A percentile compares a stretch with the other conserved stretches of the same genome.
Conservation (phyloP, 2,329 filamentous ascomycete species). For the Cytospora piceae region DNA sequence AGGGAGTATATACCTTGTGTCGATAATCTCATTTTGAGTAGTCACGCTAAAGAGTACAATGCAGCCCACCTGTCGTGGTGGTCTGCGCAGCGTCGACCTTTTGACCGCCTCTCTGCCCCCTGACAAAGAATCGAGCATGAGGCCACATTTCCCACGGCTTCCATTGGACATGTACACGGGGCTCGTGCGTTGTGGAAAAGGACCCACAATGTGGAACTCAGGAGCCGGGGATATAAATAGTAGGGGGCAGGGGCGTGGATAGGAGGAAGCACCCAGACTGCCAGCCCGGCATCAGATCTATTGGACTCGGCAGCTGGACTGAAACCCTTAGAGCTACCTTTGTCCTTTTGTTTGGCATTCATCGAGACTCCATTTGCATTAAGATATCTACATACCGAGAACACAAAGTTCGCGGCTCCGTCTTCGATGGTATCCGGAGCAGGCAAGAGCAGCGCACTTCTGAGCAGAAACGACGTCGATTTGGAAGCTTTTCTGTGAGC, state of each 20-base stretch:
- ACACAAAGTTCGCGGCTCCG: not conserved
- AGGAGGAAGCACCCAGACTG: not conserved
- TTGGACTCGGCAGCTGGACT: not conserved
- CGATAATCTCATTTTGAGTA: constrained; percentile 30
- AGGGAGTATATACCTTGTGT: constrained; percentile 26
- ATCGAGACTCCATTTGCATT: not conserved
- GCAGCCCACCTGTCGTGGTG: constrained; percentile 26
- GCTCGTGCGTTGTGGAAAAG: constrained; percentile 19
- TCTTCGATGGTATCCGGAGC: not conserved
- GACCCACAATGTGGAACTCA: constrained; percentile 21
- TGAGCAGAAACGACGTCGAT: not conserved
- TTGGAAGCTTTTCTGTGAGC: not conserved
- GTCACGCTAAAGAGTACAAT: constrained; percentile 25
- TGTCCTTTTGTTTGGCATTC: not conserved
- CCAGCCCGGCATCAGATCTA: not conserved
- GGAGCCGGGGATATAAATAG: constrained; percentile 17
- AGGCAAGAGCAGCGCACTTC: not conserved
- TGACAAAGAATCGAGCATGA: constrained; percentile 24
- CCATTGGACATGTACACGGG: constrained; percentile 22
- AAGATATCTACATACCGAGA: not conserved
- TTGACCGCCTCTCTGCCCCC: constrained; percentile 29
- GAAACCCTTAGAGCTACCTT: not conserved
- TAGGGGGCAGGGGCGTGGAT: constrained; percentile 18
- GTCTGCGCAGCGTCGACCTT: constrained; percentile 26
- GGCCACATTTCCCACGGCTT: constrained; percentile 24